Percentiles rank a stretch among this genome's conserved stretches.
Conservation (phyloP, 2,329 filamentous ascomycete genomes). For the Ophiognomonia clavigignenti-juglandacearum region DNA sequence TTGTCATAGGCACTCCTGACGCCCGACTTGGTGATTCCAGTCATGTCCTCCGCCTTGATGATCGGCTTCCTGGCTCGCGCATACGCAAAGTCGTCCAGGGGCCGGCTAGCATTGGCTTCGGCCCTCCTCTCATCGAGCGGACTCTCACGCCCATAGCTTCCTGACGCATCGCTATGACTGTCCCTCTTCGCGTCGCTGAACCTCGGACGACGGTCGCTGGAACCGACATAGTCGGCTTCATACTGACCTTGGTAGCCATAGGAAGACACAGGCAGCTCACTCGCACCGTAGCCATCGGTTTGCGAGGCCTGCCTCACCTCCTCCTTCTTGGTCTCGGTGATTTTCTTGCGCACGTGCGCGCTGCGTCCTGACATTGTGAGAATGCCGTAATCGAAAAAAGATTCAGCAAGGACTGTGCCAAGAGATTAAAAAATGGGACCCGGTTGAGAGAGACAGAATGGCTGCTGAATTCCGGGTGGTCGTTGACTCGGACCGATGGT, state of each 20-base stretch:
- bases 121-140: conserved; percentile 30
- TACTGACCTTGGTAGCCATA: conserved; percentile 27
- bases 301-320: conserved; percentile 31
- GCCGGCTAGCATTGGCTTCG: conserved; percentile 17
- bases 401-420: too few species aligned
- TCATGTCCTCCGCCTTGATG: conserved; percentile 44
- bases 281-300: conserved; percentile 34
- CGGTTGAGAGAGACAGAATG: too few species aligned
- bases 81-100: conserved; percentile 40
- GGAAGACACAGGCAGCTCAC: conserved; percentile 30
- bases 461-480: too few species aligned
- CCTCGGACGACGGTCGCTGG: conserved; percentile 40
- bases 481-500: too few species aligned
- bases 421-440: too few species aligned
- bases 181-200: conserved; percentile 37
- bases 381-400: too few species aligned
- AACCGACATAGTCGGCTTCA: conserved; percentile 35
- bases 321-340: conserved; percentile 38
- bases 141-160: conserved; percentile 35
- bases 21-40: conserved; percentile 51
- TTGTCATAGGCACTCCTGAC: conserved; percentile 49
- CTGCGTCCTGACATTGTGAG: conserved; percentile 53
- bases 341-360: conserved; percentile 55
- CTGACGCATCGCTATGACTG: conserved; percentile 23
- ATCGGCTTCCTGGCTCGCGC: conserved; percentile 37